A percentile compares a stretch with the other conserved stretches of the same genome.
phyloP scores from a whole-genome alignment of 2,329 filamentous ascomycete genomes.

The Botrytis fragariae region DNA sequence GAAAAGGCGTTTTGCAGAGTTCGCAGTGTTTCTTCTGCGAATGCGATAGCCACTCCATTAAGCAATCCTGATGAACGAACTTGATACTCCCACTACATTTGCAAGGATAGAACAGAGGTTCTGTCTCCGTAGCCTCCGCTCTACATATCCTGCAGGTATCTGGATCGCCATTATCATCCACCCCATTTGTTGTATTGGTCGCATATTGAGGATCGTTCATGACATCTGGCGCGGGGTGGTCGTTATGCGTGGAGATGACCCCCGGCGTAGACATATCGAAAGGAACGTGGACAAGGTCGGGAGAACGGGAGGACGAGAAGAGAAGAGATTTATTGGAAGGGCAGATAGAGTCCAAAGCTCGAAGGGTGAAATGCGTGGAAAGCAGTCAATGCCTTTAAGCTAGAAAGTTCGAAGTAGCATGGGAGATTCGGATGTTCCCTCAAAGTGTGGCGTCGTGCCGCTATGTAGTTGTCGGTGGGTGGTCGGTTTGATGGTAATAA shows the following conservation, averaged over 20 bases:
- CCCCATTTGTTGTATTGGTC: constrained; percentile 39
- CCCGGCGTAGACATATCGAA: not conserved
- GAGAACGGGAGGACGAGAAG: not conserved
- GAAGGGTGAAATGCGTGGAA: not conserved
- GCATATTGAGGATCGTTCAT: constrained; percentile 57
- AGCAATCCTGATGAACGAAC: constrained; percentile 93
- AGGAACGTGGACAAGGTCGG: not conserved
- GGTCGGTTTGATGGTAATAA: not conserved
- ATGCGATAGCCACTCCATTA: constrained; percentile 98
- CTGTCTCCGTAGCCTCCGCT: constrained; percentile 75
- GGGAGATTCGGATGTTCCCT: not conserved
- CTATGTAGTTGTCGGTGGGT: not conserved
- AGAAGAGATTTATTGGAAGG: not conserved
- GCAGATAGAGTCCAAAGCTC: not conserved
- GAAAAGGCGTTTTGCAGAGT: constrained; percentile 96
- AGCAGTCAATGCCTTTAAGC: constrained; percentile 10
- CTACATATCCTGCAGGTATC: constrained; percentile 98
- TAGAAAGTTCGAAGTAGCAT: constrained; percentile 1
- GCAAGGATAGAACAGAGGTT: constrained; percentile 95
- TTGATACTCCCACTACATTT: constrained; percentile 99
- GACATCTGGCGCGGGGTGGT: constrained; percentile 44
- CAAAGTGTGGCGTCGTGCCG: constrained; percentile 8
- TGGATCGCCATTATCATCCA: constrained; percentile 39
- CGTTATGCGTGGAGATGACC: not conserved
- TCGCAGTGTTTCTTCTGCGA: constrained; percentile 99